A percentile compares a stretch with the other conserved stretches of the same genome.
Evolutionary conservation across 2,329 filamentous ascomycete genomes (phyloP).

Genomic region (Xylaria multiplex): DNA sequence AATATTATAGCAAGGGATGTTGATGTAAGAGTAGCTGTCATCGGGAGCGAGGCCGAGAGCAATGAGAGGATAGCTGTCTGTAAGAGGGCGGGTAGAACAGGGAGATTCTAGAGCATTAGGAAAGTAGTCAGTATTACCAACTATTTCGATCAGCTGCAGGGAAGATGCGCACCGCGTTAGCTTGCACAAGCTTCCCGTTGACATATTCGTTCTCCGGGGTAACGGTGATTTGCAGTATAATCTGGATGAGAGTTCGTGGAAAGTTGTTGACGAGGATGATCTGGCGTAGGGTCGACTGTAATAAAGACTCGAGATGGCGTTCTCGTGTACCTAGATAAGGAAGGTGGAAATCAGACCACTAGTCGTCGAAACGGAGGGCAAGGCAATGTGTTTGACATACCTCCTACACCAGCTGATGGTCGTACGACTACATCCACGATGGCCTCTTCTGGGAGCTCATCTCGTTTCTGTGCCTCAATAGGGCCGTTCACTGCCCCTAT

Average conservation of each 20-base stretch:
- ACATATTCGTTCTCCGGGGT: conserved; percentile 74
- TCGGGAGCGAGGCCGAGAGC: conserved; percentile 82
- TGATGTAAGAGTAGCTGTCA: conserved; percentile 77
- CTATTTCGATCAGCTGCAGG: conserved; percentile 19
- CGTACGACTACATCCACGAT: conserved; percentile 89
- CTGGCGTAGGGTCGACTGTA: conserved; percentile 77
- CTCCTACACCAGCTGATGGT: conserved; percentile 84
- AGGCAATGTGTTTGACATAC: conserved; percentile 57
- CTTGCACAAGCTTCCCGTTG: conserved; percentile 68
- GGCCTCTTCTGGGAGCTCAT: conserved; percentile 92
- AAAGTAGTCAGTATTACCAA: conserved; percentile 39
- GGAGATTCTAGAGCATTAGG: conserved; percentile 68
- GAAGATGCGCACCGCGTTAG: conserved; percentile 64
- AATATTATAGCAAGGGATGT: conserved; percentile 69
- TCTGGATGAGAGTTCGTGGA: conserved; percentile 80
- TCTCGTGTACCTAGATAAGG: conserved; percentile 70
- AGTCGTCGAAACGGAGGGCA: conserved; percentile 31
- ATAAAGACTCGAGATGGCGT: conserved; percentile 81
- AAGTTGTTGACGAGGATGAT: conserved; percentile 80
- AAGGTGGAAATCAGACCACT: conserved; percentile 24
- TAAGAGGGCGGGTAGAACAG: conserved; percentile 81
- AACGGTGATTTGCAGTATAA: conserved; percentile 80
- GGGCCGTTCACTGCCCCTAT: conserved; percentile 91
- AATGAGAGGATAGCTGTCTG: conserved; percentile 83
- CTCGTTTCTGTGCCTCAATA: conserved; percentile 86